Evolutionary conservation across 441 rosid species (phyloP).

Genomic region (Omphalea diandra): DNA sequence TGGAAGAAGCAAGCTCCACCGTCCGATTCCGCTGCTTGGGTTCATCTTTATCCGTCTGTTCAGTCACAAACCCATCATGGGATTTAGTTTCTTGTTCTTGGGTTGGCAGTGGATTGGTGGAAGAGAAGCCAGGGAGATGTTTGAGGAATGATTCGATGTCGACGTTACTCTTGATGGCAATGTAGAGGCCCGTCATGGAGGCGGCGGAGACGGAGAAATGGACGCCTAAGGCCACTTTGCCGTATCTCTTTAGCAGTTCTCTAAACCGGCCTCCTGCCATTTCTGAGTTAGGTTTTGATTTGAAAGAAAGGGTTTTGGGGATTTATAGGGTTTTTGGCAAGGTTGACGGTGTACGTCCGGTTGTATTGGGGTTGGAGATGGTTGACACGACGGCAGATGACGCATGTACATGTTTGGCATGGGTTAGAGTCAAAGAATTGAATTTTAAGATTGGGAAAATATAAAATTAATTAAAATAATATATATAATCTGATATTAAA

Average conservation of each 20-base stretch:
- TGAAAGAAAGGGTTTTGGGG: background rate
- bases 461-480: too few relatives aligned
- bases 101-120: slow-evolving; percentile 3
- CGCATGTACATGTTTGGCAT: too few relatives aligned
- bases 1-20: slow-evolving; percentile 63
- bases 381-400: background rate
- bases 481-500: too few relatives aligned
- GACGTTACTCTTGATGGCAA: slow-evolving; percentile 76
- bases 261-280: slow-evolving; percentile 50
- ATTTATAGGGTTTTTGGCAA: background rate
- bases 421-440: too few relatives aligned
- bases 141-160: slow-evolving; percentile 61
- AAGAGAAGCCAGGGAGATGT: slow-evolving; percentile 52
- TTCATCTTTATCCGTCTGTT: slow-evolving; percentile 4
- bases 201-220: slow-evolving; percentile 64
- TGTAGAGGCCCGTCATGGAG: slow-evolving; percentile 58
- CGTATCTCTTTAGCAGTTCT: slow-evolving; percentile 65
- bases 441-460: too few relatives aligned
- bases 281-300: background rate
- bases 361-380: background rate
- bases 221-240: slow-evolving; percentile 71
- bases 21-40: slow-evolving; percentile 44
- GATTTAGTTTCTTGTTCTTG: background rate
- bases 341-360: slow-evolving; percentile 6
- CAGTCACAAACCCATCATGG: slow-evolving; percentile 1